These are phyloP conservation scores for Gentiana dahurica DNA, from an alignment of 257 asterid species.

Conservation along the genomic window DNA sequence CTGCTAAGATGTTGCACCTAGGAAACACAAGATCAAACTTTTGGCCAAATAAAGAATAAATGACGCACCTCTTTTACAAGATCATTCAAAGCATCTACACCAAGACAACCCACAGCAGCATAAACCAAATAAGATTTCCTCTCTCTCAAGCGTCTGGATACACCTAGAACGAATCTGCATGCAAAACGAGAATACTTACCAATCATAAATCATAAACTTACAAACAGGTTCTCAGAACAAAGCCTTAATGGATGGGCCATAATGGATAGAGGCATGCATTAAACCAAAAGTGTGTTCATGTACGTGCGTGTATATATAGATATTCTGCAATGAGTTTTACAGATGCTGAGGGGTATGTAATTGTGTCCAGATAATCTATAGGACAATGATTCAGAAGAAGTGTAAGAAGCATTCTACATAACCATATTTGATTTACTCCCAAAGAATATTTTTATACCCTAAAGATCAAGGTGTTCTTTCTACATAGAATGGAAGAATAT, in stretches of 20 bases:
- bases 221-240: background rate
- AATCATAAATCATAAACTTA: conserved; percentile 10
- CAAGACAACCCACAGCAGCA: conserved; percentile 84
- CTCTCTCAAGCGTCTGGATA: conserved; percentile 69
- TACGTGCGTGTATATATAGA: background rate
- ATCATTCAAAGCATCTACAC: conserved; percentile 71
- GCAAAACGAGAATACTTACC: background rate
- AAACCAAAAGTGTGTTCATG: background rate
- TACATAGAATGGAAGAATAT: too few relatives aligned
- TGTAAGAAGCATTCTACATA: too few relatives aligned
- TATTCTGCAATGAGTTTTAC: too few relatives aligned
- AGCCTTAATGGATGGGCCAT: background rate
- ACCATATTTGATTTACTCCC: too few relatives aligned
- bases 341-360: too few relatives aligned
- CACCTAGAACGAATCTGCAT: conserved; percentile 57
- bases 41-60: too few relatives aligned
- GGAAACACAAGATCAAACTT: too few relatives aligned
- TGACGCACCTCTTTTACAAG: conserved; percentile 60
- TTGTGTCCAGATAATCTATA: too few relatives aligned
- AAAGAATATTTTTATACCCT: too few relatives aligned
- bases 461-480: too few relatives aligned
- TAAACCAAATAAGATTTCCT: conserved; percentile 72
- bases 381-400: too few relatives aligned
- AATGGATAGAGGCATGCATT: background rate
- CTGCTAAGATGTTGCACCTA: too few relatives aligned